Evolutionary conservation across 768 basidiomycete species (phyloP).

Genomic region (Pisolithus tinctorius): DNA sequence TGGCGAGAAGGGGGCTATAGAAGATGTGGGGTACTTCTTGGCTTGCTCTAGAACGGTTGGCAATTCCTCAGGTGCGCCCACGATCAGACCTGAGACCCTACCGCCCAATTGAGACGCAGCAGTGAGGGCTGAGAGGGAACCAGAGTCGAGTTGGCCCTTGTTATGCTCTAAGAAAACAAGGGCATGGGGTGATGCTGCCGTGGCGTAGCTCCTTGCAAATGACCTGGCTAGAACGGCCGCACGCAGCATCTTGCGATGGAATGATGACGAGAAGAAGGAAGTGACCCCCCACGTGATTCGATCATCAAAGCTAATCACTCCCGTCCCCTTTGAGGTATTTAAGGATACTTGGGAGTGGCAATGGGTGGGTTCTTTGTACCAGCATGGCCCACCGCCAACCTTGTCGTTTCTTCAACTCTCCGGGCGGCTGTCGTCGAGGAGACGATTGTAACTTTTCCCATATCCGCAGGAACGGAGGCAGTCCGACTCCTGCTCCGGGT

Average conservation of each 20-base stretch:
- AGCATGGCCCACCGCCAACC: slow-evolving; percentile 7
- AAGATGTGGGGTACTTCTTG: slow-evolving; percentile 55
- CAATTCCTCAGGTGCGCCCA: slow-evolving; percentile 66
- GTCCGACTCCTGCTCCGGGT: too few relatives aligned
- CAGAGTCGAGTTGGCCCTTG: slow-evolving; percentile 73
- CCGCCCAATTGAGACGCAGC: slow-evolving; percentile 86
- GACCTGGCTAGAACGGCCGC: slow-evolving; percentile 26
- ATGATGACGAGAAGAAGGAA: not conserved
- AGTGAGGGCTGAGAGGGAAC: slow-evolving; percentile 84
- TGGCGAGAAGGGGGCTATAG: slow-evolving; percentile 4
- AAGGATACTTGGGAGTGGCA: too few relatives aligned
- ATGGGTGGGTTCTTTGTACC: too few relatives aligned
- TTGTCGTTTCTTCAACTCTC: slow-evolving; percentile 36
- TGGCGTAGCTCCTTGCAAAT: slow-evolving; percentile 41
- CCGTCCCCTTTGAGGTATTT: too few relatives aligned
- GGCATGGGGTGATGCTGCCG: slow-evolving; percentile 57
- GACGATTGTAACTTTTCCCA: slow-evolving; percentile 33
- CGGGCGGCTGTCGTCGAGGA: slow-evolving; percentile 44
- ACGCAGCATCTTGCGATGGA: slow-evolving; percentile 10
- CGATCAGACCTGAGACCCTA: slow-evolving; percentile 70
- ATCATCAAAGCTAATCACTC: not conserved
- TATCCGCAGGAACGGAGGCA: too few relatives aligned
- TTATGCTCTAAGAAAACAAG: slow-evolving; percentile 90
- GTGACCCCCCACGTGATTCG: not conserved
- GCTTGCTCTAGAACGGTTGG: slow-evolving; percentile 61